phyloP scores from a whole-genome alignment of 768 basidiomycete genomes.

The Boletus sp. region DNA sequence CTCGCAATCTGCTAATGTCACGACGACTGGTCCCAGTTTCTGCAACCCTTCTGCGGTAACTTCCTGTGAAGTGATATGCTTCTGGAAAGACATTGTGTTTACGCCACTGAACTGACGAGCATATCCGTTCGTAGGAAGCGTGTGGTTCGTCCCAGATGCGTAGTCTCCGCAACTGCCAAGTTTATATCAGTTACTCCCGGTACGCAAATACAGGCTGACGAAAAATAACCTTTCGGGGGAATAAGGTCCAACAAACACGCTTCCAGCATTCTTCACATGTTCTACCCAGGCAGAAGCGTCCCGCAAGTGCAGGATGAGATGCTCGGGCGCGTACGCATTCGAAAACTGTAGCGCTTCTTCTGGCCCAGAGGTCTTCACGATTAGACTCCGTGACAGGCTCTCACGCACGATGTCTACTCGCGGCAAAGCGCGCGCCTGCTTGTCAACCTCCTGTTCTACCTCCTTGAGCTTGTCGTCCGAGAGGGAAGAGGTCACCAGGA shows the following conservation, averaged over 20 bases:
- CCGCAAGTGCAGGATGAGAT: conserved; percentile 87
- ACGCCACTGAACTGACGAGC: conserved; percentile 98
- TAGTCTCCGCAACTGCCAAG: conserved; percentile 88
- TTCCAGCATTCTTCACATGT: conserved; percentile 86
- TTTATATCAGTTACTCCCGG: conserved; percentile 6
- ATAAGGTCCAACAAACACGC: conserved; percentile 92
- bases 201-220: not conserved
- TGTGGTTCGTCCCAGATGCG: conserved; percentile 98
- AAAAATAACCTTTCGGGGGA: conserved; percentile 87
- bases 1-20: conserved; percentile 90
- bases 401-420: conserved; percentile 88
- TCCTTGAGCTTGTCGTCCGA: conserved; percentile 55
- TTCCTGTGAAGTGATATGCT: conserved; percentile 97
- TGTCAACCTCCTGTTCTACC: conserved; percentile 83
- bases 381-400: conserved; percentile 87
- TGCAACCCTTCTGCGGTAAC: conserved; percentile 75
- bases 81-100: conserved; percentile 96
- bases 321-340: conserved; percentile 98
- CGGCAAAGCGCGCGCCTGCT: conserved; percentile 80
- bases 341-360: conserved; percentile 84
- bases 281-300: conserved; percentile 63
- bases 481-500: conserved; percentile 79
- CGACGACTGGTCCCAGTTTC: conserved; percentile 81
- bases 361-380: conserved; percentile 64
- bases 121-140: conserved; percentile 93